A percentile compares a stretch with the other conserved stretches of the same genome.
Conservation (phyloP, 441 rosid species). For the Macaranga tanarius region DNA sequence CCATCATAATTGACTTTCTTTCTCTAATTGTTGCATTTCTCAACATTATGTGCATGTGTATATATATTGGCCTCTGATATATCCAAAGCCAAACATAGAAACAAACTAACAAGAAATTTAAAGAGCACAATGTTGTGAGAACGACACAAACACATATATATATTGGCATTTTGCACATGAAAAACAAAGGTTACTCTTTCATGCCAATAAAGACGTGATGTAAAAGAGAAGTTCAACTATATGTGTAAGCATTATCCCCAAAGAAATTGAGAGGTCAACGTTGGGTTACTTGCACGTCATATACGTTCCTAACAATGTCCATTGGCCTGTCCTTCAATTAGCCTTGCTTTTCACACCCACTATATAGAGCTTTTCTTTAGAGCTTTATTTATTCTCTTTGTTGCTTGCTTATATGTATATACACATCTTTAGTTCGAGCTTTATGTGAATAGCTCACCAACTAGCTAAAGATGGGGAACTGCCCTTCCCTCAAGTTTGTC, state of each 20-base stretch:
- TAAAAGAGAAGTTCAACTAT: conserved; percentile 3
- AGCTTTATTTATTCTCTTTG: neutral
- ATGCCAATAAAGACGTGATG: neutral
- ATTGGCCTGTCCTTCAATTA: neutral
- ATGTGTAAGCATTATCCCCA: neutral
- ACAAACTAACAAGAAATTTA: neutral
- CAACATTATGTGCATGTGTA: too few species aligned
- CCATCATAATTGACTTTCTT: neutral
- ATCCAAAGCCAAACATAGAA: neutral
- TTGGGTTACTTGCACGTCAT: conserved; percentile 9
- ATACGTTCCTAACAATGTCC: neutral
- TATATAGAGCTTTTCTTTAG: neutral
- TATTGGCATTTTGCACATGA: neutral
- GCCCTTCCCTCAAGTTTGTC: conserved; percentile 25
- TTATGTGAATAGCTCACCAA: neutral
- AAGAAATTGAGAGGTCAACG: neutral
- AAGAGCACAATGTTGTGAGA: too few species aligned
- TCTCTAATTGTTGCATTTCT: too few species aligned
- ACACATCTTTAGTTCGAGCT: neutral
- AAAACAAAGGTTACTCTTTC: neutral
- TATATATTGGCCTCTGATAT: neutral
- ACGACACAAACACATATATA: too few species aligned
- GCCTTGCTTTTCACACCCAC: neutral
- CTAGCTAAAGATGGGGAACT: conserved; percentile 54
- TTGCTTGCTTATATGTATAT: neutral